Conservation (phyloP, 139 green algal genomes). For the Astrephomene gubernaculifera region DNA sequence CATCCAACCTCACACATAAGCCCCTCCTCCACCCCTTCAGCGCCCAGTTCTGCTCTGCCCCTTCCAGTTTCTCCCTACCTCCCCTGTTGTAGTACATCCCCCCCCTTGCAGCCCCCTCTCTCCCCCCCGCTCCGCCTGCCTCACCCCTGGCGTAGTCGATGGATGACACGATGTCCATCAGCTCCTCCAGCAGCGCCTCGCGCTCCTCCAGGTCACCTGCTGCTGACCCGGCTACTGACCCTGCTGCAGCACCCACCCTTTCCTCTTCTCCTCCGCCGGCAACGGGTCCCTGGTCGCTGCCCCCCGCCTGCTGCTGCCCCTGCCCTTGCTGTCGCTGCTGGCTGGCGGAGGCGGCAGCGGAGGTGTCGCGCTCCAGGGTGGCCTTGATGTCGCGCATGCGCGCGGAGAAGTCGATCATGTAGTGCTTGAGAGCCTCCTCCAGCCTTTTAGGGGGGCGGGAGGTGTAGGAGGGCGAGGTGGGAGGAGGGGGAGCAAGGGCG, state of each 20-base stretch:
- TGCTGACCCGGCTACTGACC: no score
- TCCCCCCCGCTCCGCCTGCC: no score
- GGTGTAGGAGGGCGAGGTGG: background rate
- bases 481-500: background rate
- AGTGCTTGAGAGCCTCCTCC: conserved; percentile 71
- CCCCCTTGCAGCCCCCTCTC: no score
- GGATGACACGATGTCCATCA: conserved; percentile 83
- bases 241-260: no score
- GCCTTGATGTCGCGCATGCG: conserved; percentile 84
- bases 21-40: no score
- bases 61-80: no score
- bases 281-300: background rate
- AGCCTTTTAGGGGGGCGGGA: conserved; percentile 61
- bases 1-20: no score
- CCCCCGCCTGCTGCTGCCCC: background rate
- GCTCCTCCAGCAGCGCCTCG: conserved; percentile 84
- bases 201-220: conserved; percentile 59
- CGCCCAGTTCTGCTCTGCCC: no score
- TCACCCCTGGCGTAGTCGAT: conserved; percentile 82
- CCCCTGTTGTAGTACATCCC: no score
- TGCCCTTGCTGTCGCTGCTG: background rate
- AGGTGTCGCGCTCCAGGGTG: conserved; percentile 49
- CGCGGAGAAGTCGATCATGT: conserved; percentile 78
- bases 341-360: background rate
- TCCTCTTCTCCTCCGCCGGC: no score